A percentile compares a stretch with the other conserved stretches of the same genome.
phyloP scores from a whole-genome alignment of 495 filamentous ascomycete species.

The Opeltia flavorubescens region DNA sequence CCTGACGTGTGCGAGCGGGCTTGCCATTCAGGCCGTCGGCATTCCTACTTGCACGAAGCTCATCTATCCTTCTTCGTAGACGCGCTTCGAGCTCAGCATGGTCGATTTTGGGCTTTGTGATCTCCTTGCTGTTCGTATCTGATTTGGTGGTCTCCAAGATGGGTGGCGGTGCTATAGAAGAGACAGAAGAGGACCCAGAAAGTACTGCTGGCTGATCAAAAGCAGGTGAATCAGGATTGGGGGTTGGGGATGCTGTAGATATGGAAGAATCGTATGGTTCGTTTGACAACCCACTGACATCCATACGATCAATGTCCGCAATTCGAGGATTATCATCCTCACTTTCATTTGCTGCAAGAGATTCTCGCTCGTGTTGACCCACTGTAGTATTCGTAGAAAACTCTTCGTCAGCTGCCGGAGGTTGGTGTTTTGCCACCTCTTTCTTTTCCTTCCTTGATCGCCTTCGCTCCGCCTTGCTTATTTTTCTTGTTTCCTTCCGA shows the following conservation, averaged over 20 bases:
- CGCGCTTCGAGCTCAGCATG: conserved; percentile 57
- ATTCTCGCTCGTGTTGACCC: neutral
- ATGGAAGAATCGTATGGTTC: conserved; percentile 28
- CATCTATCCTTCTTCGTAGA: conserved; percentile 65
- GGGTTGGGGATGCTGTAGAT: conserved; percentile 33
- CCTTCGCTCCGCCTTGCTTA: conserved; percentile 25
- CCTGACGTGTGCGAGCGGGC: conserved; percentile 67
- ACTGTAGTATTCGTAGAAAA: conserved; percentile 4
- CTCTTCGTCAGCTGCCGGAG: conserved; percentile 10
- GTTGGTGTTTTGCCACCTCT: conserved; percentile 20
- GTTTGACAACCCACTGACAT: conserved; percentile 29
- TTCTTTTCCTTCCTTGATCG: conserved; percentile 29
- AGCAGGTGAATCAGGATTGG: conserved; percentile 44
- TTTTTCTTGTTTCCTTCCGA: neutral
- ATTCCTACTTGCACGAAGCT: conserved; percentile 60
- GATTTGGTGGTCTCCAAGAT: conserved; percentile 27
- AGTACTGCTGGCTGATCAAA: conserved; percentile 46
- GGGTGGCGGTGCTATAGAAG: conserved; percentile 48
- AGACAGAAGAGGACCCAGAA: conserved; percentile 58
- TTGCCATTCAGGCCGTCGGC: conserved; percentile 68
- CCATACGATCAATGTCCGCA: conserved; percentile 27
- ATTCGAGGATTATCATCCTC: conserved; percentile 14
- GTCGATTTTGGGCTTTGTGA: conserved; percentile 39
- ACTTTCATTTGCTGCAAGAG: conserved; percentile 18
- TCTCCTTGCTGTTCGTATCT: conserved; percentile 21